Percentiles rank a stretch among this genome's conserved stretches.
These are phyloP conservation scores for Trematosphaeria pertusa DNA, from an alignment of 2,329 filamentous ascomycete genomes.

Conservation along the genomic window DNA sequence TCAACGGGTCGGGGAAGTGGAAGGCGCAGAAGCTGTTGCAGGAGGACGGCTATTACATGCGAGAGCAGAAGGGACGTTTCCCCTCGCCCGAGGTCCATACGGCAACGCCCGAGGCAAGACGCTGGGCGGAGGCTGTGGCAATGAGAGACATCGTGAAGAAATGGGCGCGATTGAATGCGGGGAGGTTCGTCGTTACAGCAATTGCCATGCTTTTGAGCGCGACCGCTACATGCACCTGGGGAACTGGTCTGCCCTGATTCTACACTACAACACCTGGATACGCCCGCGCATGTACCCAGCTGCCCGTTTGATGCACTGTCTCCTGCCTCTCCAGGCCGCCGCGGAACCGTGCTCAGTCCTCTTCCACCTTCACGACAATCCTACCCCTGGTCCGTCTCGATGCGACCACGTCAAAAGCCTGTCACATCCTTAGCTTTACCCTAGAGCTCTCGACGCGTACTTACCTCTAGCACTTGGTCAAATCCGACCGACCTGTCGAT, in stretches of 20 bases:
- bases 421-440: neutral
- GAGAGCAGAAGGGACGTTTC: slow-evolving; percentile 12
- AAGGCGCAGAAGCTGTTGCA: slow-evolving; percentile 44
- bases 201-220: neutral
- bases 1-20: slow-evolving; percentile 50
- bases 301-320: too few relatives aligned
- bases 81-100: slow-evolving; percentile 13
- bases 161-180: slow-evolving; percentile 10
- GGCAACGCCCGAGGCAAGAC: slow-evolving; percentile 9
- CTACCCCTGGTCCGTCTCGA: slow-evolving; percentile 21
- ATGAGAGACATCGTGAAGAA: slow-evolving; percentile 15
- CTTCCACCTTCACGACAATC: slow-evolving; percentile 21
- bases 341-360: too few relatives aligned
- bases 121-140: slow-evolving; percentile 11
- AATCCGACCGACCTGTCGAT: slow-evolving; percentile 50
- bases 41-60: slow-evolving; percentile 25
- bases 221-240: neutral
- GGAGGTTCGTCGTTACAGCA: slow-evolving; percentile 5
- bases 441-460: neutral
- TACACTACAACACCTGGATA: neutral
- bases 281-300: too few relatives aligned
- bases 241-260: too few relatives aligned
- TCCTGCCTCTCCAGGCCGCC: too few relatives aligned
- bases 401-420: slow-evolving; percentile 22
- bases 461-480: slow-evolving; percentile 40